Evolutionary conservation across 352 stramenopile genomes (phyloP).

Genomic region (Phytopythium ostracodes): DNA sequence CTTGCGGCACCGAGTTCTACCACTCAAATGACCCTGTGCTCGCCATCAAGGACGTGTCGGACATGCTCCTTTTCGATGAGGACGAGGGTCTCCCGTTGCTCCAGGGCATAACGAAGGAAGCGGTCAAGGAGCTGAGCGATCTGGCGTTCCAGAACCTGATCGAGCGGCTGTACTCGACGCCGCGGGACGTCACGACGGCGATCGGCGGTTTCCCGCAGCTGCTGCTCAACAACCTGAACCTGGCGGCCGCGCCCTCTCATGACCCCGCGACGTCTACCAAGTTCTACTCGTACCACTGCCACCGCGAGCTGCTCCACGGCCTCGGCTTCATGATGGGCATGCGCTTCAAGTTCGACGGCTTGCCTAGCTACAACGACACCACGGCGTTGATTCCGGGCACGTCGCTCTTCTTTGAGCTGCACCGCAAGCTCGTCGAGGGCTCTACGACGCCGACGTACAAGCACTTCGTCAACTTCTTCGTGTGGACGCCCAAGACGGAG

Average conservation of each 20-base stretch:
- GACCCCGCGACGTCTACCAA: constrained; percentile 37
- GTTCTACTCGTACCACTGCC: constrained; percentile 77
- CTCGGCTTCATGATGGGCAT: constrained; percentile 77
- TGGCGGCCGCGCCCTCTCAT: constrained; percentile 25
- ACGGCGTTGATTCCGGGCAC: constrained; percentile 63
- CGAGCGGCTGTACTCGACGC: constrained; percentile 67
- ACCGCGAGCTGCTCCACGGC: constrained; percentile 76
- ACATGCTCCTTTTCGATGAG: constrained; percentile 72
- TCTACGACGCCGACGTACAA: constrained; percentile 12
- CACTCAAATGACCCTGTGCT: constrained; percentile 35
- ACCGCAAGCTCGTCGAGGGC: constrained; percentile 25
- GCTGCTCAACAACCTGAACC: constrained; percentile 57
- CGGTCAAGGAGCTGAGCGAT: constrained; percentile 41
- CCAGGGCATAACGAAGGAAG: constrained; percentile 38
- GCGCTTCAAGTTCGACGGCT: constrained; percentile 69
- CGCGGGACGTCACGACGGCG: constrained; percentile 54
- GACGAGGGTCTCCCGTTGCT: constrained; percentile 50
- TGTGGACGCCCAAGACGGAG: constrained; percentile 60
- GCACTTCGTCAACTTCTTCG: constrained; percentile 59
- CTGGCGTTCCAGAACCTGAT: constrained; percentile 74
- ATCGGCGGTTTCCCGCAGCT: constrained; percentile 68
- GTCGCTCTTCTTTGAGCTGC: constrained; percentile 75
- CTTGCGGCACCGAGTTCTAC: constrained; percentile 57
- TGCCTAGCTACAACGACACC: constrained; percentile 60
- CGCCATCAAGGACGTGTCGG: constrained; percentile 68